phyloP scores from a whole-genome alignment of 2,329 filamentous ascomycete species.

The Aspergillus novofumigatus region DNA sequence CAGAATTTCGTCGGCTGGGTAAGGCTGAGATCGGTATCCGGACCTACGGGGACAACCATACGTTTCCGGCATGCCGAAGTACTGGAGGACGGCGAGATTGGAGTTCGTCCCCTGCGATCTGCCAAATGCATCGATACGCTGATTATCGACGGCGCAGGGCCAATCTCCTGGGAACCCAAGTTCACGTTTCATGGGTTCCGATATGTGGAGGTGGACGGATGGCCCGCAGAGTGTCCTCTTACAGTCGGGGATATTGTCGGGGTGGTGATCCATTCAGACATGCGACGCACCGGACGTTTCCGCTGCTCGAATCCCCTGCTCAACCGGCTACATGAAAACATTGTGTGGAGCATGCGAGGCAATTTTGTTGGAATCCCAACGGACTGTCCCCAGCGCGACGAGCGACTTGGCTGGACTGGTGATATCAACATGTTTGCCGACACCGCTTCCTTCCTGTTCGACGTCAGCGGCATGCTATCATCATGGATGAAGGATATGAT shows the following conservation, averaged over 20 bases:
- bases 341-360: constrained; percentile 54
- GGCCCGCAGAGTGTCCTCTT: constrained; percentile 25
- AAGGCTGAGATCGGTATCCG: constrained; percentile 27
- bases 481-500: constrained; percentile 49
- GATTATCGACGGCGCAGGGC: constrained; percentile 27
- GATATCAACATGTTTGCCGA: constrained; percentile 47
- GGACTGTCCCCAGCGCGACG: constrained; percentile 55
- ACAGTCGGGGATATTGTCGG: constrained; percentile 15
- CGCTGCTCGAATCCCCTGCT: constrained; percentile 46
- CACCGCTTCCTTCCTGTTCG: constrained; percentile 46
- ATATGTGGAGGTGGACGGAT: constrained; percentile 48
- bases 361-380: constrained; percentile 57
- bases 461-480: constrained; percentile 48
- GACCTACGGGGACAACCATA: constrained; percentile 9
- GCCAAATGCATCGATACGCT: constrained; percentile 44
- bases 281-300: constrained; percentile 47
- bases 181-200: constrained; percentile 55
- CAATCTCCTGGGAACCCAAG: constrained; percentile 40
- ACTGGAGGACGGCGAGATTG: constrained; percentile 46
- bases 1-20: constrained; percentile 56
- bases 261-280: constrained; percentile 49
- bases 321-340: constrained; percentile 53
- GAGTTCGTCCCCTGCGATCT: constrained; percentile 40
- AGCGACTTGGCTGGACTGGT: constrained; percentile 53
- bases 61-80: constrained; percentile 53